phyloP scores from a whole-genome alignment of 768 basidiomycete species.

The Ramaria rubella region DNA sequence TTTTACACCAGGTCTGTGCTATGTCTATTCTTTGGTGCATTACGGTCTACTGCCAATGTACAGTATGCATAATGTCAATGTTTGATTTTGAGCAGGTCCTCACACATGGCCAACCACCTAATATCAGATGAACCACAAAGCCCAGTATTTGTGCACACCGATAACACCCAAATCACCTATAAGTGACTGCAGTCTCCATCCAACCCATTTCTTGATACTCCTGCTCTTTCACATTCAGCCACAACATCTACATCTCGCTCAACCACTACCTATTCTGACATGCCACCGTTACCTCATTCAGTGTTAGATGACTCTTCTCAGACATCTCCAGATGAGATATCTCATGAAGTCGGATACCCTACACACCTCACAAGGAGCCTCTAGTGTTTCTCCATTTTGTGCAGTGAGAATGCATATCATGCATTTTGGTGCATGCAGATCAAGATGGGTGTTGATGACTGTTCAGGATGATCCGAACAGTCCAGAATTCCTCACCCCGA shows the following conservation, averaged over 20 bases:
- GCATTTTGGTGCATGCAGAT: too few species aligned
- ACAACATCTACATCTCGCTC: conserved; percentile 49
- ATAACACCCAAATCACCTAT: conserved; percentile 40
- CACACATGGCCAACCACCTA: too few species aligned
- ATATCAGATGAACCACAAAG: conserved; percentile 9
- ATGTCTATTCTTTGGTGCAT: too few species aligned
- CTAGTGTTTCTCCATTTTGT: too few species aligned
- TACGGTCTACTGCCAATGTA: too few species aligned
- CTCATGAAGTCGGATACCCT: conserved; percentile 12
- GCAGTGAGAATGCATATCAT: too few species aligned
- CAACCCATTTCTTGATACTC: conserved; percentile 75
- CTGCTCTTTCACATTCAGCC: conserved; percentile 47
- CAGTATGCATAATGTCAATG: too few species aligned
- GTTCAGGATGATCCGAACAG: too few species aligned
- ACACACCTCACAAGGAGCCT: conserved; percentile 25
- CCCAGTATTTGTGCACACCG: conserved; percentile 30
- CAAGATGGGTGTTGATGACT: too few species aligned
- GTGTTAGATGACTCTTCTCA: not conserved
- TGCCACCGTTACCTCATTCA: conserved; percentile 29
- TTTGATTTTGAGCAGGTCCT: too few species aligned
- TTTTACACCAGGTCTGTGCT: too few species aligned
- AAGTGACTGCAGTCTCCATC: conserved; percentile 67
- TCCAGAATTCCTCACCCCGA: too few species aligned
- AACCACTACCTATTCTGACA: conserved; percentile 35
- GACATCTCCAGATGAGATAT: conserved; percentile 15